Percentiles rank a stretch among this genome's conserved stretches.
Evolutionary conservation across 768 basidiomycete species (phyloP).

Genomic region (Lentinula raphanica): DNA sequence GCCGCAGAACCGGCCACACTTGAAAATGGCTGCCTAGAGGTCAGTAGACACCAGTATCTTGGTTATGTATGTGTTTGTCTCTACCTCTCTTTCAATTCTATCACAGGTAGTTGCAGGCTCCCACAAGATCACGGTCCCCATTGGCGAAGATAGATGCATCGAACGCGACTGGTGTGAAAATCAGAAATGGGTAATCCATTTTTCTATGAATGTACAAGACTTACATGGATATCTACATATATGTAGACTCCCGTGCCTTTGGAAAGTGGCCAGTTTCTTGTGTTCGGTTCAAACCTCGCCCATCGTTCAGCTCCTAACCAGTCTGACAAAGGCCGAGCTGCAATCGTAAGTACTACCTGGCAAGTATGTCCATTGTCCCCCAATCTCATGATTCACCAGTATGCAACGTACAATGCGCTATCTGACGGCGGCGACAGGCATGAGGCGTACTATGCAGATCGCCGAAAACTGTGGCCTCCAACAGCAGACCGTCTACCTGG

Average conservation of each 20-base stretch:
- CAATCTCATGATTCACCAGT: constrained; percentile 1
- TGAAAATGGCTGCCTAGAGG: constrained; percentile 14
- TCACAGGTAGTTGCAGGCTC: constrained; percentile 12
- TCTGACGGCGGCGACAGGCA: constrained; percentile 9
- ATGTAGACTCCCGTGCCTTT: constrained; percentile 11
- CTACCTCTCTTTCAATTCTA: neutral
- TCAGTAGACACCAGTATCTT: neutral
- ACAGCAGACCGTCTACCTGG: constrained; percentile 10
- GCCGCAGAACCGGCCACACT: constrained; percentile 10
- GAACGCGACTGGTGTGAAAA: constrained; percentile 7
- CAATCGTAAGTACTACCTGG: constrained; percentile 7
- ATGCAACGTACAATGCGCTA: constrained; percentile 11
- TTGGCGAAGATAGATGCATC: constrained; percentile 10
- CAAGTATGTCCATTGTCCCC: neutral
- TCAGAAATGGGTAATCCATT: constrained; percentile 10
- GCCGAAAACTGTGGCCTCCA: constrained; percentile 13
- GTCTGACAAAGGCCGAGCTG: constrained; percentile 11
- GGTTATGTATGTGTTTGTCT: no score
- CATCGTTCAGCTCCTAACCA: constrained; percentile 12
- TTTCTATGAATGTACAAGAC: neutral
- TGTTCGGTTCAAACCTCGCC: constrained; percentile 14
- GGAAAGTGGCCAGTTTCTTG: constrained; percentile 8
- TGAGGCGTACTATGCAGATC: constrained; percentile 9
- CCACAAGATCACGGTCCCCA: constrained; percentile 11
- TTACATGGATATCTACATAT: no score